Evolutionary conservation across 306 rosid species (phyloP).

Genomic region (Delonix regia): DNA sequence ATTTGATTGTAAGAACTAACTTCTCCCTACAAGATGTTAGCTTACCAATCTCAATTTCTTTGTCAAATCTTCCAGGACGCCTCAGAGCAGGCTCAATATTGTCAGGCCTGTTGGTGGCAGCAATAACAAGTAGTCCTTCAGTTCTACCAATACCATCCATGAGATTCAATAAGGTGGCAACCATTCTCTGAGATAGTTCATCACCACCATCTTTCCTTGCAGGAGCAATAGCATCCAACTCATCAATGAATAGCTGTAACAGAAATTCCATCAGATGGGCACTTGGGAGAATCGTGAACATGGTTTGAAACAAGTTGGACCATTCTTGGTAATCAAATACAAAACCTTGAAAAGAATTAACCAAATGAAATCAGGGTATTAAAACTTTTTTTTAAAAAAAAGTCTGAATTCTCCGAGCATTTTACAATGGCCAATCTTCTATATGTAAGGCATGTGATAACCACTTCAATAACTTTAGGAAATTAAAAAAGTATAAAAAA

Average conservation of each 20-base stretch:
- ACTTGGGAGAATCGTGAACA: conserved; percentile 24
- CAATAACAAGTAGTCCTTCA: conserved; percentile 80
- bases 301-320: conserved; percentile 22
- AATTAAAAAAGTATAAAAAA: too few relatives aligned
- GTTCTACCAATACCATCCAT: conserved; percentile 83
- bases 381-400: conserved; percentile 17
- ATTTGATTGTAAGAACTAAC: background rate
- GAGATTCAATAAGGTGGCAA: conserved; percentile 70
- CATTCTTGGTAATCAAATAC: conserved; percentile 12
- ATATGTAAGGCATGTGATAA: background rate
- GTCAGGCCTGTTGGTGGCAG: conserved; percentile 87
- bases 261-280: conserved; percentile 31
- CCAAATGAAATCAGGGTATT: background rate
- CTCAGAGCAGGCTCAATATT: conserved; percentile 91
- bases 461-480: background rate
- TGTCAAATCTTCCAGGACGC: conserved; percentile 92
- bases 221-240: conserved; percentile 93
- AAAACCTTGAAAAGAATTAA: conserved; percentile 27
- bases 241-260: conserved; percentile 82
- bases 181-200: conserved; percentile 88
- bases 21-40: background rate
- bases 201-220: conserved; percentile 89
- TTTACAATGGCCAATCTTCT: conserved; percentile 1
- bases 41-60: conserved; percentile 91
- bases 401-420: conserved; percentile 6